phyloP scores from a whole-genome alignment of 371 early-diverging fungal genomes.

The Mortierella sp. region DNA sequence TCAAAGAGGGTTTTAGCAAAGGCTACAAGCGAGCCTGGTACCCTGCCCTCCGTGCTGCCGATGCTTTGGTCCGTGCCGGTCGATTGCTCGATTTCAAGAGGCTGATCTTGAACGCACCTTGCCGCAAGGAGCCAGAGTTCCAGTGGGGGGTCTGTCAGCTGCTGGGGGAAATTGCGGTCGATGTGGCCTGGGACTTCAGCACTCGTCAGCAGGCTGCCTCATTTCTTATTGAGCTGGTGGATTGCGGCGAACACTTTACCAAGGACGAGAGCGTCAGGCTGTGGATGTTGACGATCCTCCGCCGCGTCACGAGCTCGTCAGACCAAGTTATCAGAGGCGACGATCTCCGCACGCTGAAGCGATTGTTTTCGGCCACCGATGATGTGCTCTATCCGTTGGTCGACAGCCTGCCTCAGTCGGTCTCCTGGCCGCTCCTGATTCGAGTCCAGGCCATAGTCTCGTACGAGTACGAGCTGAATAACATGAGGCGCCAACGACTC shows the following conservation, averaged over 20 bases:
- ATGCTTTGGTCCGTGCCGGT: neutral
- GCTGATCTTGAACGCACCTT: slow-evolving; percentile 1
- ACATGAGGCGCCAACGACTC: neutral
- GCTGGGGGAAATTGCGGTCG: slow-evolving; percentile 16
- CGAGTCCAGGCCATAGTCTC: neutral
- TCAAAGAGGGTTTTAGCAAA: neutral
- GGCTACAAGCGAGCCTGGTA: slow-evolving; percentile 20
- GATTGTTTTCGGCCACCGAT: neutral
- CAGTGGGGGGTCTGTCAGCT: slow-evolving; percentile 24
- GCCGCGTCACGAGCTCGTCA: neutral
- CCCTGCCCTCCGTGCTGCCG: slow-evolving; percentile 5
- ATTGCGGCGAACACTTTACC: neutral
- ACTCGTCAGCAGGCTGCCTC: slow-evolving; percentile 4
- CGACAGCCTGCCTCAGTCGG: neutral
- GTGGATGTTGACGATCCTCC: slow-evolving; percentile 12
- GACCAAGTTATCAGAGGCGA: neutral
- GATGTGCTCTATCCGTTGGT: slow-evolving; percentile 5
- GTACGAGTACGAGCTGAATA: neutral
- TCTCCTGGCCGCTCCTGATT: neutral
- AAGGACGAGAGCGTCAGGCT: neutral
- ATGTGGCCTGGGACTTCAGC: neutral
- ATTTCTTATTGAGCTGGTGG: slow-evolving; percentile 6
- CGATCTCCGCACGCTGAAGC: neutral
- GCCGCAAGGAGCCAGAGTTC: slow-evolving; percentile 6
- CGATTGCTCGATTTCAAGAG: neutral